Evolutionary conservation across 2,329 filamentous ascomycete species (phyloP), one percentile per base, ranked within the genome.

Genomic region (Ophiosphaerella herpotricha): DNA sequence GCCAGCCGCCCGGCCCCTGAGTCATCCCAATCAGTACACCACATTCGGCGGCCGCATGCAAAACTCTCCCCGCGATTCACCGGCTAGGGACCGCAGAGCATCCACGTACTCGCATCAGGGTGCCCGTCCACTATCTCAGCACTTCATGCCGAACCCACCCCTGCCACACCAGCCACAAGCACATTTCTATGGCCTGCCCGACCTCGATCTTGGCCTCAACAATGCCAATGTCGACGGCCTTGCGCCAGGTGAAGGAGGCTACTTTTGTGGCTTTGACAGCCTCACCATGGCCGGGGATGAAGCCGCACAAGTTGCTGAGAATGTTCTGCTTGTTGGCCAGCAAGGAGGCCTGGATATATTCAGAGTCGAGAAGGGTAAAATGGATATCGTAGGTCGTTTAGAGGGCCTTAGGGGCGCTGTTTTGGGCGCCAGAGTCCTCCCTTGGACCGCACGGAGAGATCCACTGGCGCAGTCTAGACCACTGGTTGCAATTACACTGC

Each of bases 321-420:
- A 88, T 70, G 84, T 89, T 23, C 77, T 91, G 38, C 73, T 96
- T 4, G 83, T 90, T 7, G 92, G 92, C 1, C 91, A 86, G 59
- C 88, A 96, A 68, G 90, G 90, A 36, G 87, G 87, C 1, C 68
- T 97, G 42, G 88, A 93, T 56, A 82, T 96, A 13, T 87, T 90
- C 58, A 80, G 84, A 16, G 81, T 95, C 26, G 84, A 85, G 37
- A 89, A 87, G 64, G 85, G 86, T 54, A 88, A 88, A 41, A 72
- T 90, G 46, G 87, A 90, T 47, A 80, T 84, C 18, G 75, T 91
- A 26, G 86, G 86, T 16, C 84, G 84, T 48, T 75, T 97, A 40
- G 87, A 88, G 64, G 90, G 90, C 4, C 78, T 97, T 24, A 84
- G 86, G 61, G 93, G 93, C 35, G 86, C 86, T 18, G 89, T 97